These are phyloP conservation scores for Polyplosphaeria fusca DNA, from an alignment of 495 filamentous ascomycete species.

Conservation along the genomic window DNA sequence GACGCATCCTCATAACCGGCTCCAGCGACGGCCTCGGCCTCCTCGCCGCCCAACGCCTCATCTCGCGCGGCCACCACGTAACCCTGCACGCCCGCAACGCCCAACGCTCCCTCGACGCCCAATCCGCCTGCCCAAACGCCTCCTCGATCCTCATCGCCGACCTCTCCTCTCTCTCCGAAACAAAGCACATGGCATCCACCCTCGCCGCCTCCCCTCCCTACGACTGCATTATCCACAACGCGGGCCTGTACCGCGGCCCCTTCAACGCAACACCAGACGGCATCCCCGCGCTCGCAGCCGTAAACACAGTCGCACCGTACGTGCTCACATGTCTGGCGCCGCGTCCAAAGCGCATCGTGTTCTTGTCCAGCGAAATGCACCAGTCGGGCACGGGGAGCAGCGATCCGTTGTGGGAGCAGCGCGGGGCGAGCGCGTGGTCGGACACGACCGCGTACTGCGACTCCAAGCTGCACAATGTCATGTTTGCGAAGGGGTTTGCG, in stretches of 20 bases:
- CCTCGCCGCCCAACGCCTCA: constrained; percentile 49
- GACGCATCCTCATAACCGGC: constrained; percentile 57
- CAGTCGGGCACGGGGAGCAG: constrained; percentile 44
- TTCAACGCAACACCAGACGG: constrained; percentile 42
- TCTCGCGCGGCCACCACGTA: constrained; percentile 53
- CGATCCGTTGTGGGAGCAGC: constrained; percentile 37
- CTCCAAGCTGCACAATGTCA: constrained; percentile 53
- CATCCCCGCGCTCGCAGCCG: constrained; percentile 52
- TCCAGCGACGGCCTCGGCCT: constrained; percentile 49
- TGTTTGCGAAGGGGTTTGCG: constrained; percentile 55
- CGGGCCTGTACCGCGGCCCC: constrained; percentile 41
- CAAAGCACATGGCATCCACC: constrained; percentile 51
- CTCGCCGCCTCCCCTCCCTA: constrained; percentile 51
- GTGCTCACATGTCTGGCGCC: constrained; percentile 55
- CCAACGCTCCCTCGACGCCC: constrained; percentile 47
- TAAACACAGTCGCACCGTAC: constrained; percentile 59
- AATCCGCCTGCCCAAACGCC: constrained; percentile 48
- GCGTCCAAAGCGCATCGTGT: constrained; percentile 51
- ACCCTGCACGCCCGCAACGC: constrained; percentile 56
- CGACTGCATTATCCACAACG: constrained; percentile 59
- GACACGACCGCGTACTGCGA: constrained; percentile 47
- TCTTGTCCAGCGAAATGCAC: constrained; percentile 53
- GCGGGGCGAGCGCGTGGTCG: constrained; percentile 25
- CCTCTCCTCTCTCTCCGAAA: constrained; percentile 51
- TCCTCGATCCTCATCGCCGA: constrained; percentile 52